These are phyloP conservation scores for Chlorella vulgaris DNA, from an alignment of 139 green algal species.

Conservation along the genomic window DNA sequence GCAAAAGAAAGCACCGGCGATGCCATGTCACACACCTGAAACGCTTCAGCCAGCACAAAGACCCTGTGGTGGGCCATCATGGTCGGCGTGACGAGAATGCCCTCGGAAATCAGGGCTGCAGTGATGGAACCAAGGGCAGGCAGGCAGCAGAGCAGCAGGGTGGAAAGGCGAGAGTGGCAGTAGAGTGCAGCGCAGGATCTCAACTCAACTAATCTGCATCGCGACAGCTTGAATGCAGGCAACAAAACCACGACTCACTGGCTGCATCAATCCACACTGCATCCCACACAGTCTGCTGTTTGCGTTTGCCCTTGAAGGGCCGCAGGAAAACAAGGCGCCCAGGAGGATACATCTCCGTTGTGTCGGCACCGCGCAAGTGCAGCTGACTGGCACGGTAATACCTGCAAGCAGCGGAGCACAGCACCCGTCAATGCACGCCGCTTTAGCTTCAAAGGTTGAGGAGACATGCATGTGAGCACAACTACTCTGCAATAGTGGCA, in stretches of 20 bases:
- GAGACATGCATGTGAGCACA: too few species aligned
- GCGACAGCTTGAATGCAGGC: neutral
- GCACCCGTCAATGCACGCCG: neutral
- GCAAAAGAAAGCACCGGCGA: neutral
- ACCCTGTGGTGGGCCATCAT: conserved; percentile 47
- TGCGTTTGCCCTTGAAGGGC: conserved; percentile 34
- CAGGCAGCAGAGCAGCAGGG: neutral
- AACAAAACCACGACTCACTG: conserved; percentile 2
- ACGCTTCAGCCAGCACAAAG: conserved; percentile 31
- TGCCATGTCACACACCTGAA: conserved; percentile 7
- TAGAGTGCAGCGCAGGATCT: too few species aligned
- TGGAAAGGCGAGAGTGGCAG: too few species aligned
- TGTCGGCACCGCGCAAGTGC: conserved; percentile 19
- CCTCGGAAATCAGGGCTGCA: conserved; percentile 44
- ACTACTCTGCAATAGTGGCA: too few species aligned
- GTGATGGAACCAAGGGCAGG: neutral
- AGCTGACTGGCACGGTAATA: conserved; percentile 27
- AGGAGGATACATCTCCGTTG: conserved; percentile 32
- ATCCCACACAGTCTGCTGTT: conserved; percentile 34
- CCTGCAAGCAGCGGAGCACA: neutral
- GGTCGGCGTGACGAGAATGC: conserved; percentile 34
- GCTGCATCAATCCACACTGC: conserved; percentile 39
- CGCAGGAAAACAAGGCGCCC: conserved; percentile 46
- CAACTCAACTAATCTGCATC: too few species aligned
- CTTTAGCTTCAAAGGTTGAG: neutral